A percentile compares a stretch with the other conserved stretches of the same genome.
Conservation (phyloP, 495 filamentous ascomycete genomes). For the Podospora australis region DNA sequence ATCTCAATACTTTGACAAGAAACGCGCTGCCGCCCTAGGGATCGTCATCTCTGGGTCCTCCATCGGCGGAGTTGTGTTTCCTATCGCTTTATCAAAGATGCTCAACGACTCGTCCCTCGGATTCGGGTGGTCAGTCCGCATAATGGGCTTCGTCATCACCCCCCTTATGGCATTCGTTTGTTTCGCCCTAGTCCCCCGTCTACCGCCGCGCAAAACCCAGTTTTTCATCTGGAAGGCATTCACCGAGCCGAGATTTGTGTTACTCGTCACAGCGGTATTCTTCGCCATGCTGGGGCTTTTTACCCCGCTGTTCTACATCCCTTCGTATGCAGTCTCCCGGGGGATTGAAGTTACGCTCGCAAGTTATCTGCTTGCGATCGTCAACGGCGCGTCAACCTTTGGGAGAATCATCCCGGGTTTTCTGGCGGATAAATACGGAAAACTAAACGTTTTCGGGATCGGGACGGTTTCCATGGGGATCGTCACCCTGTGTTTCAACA, state of each 20-base stretch:
- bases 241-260: conserved; percentile 26
- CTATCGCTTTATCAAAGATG: conserved; percentile 37
- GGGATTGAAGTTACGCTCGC: conserved; percentile 45
- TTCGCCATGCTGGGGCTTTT: conserved; percentile 48
- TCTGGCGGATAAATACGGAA: conserved; percentile 48
- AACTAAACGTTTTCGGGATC: conserved; percentile 40
- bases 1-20: conserved; percentile 49
- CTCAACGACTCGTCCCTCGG: conserved; percentile 34
- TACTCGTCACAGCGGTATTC: conserved; percentile 37
- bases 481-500: conserved; percentile 38
- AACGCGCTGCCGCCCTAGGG: conserved; percentile 49
- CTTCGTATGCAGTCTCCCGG: conserved; percentile 41
- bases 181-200: conserved; percentile 35
- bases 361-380: conserved; percentile 48
- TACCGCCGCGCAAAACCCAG: conserved; percentile 36
- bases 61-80: conserved; percentile 50
- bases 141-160: conserved; percentile 51
- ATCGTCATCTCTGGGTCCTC: conserved; percentile 50
- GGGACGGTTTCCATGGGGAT: conserved; percentile 32
- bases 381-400: conserved; percentile 49
- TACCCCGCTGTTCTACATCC: conserved; percentile 52
- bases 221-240: conserved; percentile 41
- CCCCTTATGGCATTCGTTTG: conserved; percentile 41
- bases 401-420: conserved; percentile 52
- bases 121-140: conserved; percentile 56